phyloP scores from a whole-genome alignment of 495 filamentous ascomycete species.

The Penicillium psychrofluorescens region DNA sequence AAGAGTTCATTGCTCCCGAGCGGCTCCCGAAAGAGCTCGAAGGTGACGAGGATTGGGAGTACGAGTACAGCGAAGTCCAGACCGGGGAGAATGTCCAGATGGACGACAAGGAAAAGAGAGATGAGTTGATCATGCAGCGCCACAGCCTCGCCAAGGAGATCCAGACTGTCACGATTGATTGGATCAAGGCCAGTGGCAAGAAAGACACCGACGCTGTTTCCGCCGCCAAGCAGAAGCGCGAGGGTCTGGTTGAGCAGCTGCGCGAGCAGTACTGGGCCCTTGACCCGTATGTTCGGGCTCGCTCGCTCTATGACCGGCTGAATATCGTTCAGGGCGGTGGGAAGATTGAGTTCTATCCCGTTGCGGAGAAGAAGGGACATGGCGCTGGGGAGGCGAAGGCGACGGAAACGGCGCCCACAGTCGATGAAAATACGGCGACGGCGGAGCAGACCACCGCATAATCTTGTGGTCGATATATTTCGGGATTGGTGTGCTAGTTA shows the following conservation, averaged over 20 bases:
- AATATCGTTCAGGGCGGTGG: slow-evolving; percentile 62
- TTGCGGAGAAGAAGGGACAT: slow-evolving; percentile 18
- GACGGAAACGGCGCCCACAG: slow-evolving; percentile 11
- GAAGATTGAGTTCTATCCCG: slow-evolving; percentile 60
- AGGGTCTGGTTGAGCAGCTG: slow-evolving; percentile 53
- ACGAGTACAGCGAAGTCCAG: slow-evolving; percentile 66
- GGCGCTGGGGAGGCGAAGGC: no score
- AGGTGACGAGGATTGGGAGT: slow-evolving; percentile 76
- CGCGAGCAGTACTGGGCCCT: slow-evolving; percentile 75
- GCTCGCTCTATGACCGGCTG: slow-evolving; percentile 66
- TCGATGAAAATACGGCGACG: slow-evolving; percentile 15
- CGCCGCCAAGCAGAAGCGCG: slow-evolving; percentile 51
- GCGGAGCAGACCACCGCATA: slow-evolving; percentile 16
- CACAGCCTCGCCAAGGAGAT: slow-evolving; percentile 57
- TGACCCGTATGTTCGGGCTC: slow-evolving; percentile 68
- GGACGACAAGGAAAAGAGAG: slow-evolving; percentile 57
- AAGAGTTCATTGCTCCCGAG: slow-evolving; percentile 60
- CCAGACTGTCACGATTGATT: slow-evolving; percentile 62
- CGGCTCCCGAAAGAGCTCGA: slow-evolving; percentile 75
- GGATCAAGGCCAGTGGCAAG: slow-evolving; percentile 52
- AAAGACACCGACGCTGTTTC: slow-evolving; percentile 26
- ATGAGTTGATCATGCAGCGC: slow-evolving; percentile 52
- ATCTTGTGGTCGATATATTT: neutral
- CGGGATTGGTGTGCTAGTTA: no score
- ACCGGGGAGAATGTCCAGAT: slow-evolving; percentile 63